Evolutionary conservation across 2,329 filamentous ascomycete genomes (phyloP).

Genomic region (Ilyonectria sp.): DNA sequence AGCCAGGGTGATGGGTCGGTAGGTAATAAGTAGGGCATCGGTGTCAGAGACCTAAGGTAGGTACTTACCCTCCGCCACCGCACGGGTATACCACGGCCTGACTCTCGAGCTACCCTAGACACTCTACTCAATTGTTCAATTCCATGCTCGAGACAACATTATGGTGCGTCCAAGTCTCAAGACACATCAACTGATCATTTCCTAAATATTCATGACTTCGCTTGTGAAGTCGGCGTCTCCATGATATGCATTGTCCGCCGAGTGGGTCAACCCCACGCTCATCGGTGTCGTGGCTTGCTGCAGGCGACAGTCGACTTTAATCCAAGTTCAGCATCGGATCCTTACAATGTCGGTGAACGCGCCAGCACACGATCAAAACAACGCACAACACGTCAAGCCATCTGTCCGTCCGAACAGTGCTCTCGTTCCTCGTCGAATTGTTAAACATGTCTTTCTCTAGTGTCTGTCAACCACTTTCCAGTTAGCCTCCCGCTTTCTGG

Average conservation of each 20-base stretch:
- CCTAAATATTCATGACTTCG: neutral
- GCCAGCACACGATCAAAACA: neutral
- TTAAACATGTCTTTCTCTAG: slow-evolving; percentile 22
- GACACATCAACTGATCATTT: neutral
- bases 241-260: no score
- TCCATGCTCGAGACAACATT: neutral
- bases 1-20: neutral
- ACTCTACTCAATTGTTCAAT: neutral
- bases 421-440: neutral
- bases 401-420: neutral
- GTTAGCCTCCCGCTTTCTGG: slow-evolving; percentile 4
- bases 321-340: neutral
- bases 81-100: neutral
- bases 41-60: neutral
- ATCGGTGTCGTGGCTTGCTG: neutral
- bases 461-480: slow-evolving; percentile 4
- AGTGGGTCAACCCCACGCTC: neutral
- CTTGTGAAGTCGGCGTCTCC: neutral
- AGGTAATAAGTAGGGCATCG: neutral
- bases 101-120: neutral
- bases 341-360: slow-evolving; percentile 19
- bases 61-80: neutral
- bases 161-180: neutral
- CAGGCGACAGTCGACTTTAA: neutral
- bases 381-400: neutral